phyloP scores from a whole-genome alignment of 352 stramenopile genomes.

The Pythium aristosporum region DNA sequence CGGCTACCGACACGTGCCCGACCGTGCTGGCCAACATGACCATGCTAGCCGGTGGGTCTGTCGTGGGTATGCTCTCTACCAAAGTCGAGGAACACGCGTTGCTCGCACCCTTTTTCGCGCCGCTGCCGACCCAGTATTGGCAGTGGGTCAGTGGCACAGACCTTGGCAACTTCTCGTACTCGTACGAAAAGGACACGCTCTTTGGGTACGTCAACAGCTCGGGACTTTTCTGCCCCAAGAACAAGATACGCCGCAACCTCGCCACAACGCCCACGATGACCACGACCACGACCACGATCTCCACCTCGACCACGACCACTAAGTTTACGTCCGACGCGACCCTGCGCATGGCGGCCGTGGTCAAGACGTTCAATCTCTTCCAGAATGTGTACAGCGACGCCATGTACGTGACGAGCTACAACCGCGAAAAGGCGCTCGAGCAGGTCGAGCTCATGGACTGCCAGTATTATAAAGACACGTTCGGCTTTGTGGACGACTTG shows the following conservation, averaged over 20 bases:
- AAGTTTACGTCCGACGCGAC: background rate
- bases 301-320: too few relatives aligned
- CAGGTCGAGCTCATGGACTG: slow-evolving; percentile 55
- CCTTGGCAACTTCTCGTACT: slow-evolving; percentile 56
- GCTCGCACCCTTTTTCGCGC: slow-evolving; percentile 47
- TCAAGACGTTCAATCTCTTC: slow-evolving; percentile 44
- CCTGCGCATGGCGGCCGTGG: slow-evolving; percentile 27
- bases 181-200: slow-evolving; percentile 55
- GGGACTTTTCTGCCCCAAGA: slow-evolving; percentile 43
- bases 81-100: slow-evolving; percentile 42
- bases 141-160: slow-evolving; percentile 48
- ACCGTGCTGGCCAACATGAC: slow-evolving; percentile 44
- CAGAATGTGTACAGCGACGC: slow-evolving; percentile 30
- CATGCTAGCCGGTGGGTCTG: slow-evolving; percentile 26
- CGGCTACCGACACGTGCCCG: slow-evolving; percentile 30
- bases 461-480: slow-evolving; percentile 44
- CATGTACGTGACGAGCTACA: slow-evolving; percentile 10
- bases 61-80: slow-evolving; percentile 33
- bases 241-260: slow-evolving; percentile 30
- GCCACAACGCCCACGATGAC: background rate
- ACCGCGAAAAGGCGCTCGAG: slow-evolving; percentile 33
- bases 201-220: slow-evolving; percentile 35
- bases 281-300: too few relatives aligned
- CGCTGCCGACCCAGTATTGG: slow-evolving; percentile 63
- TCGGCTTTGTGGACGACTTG: slow-evolving; percentile 46